A percentile compares a stretch with the other conserved stretches of the same genome.
phyloP scores from a whole-genome alignment of 1,139 yeast genomes.

The Suzukiozyma palmioleophila region DNA sequence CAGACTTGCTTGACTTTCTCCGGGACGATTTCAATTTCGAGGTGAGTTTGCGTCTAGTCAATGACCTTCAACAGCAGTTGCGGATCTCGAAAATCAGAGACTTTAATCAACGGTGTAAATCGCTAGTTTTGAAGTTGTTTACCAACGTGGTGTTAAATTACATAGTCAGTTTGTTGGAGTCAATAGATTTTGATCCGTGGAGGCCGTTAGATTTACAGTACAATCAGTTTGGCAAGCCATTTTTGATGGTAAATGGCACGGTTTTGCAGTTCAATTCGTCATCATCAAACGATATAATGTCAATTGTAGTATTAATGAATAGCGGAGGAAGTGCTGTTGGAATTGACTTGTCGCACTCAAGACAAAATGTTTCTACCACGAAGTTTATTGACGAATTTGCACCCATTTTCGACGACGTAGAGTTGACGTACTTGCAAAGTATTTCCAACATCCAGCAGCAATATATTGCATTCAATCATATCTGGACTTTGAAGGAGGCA shows the following conservation, averaged over 20 bases:
- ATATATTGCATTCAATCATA: constrained; percentile 42
- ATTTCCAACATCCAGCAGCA: constrained; percentile 12
- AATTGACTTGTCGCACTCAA: constrained; percentile 55
- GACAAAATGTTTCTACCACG: constrained; percentile 34
- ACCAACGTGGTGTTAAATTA: constrained; percentile 23
- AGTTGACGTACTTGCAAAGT: constrained; percentile 25
- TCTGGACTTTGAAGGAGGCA: constrained; percentile 75
- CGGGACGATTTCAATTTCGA: constrained; percentile 36
- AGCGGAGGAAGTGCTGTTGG: constrained; percentile 38
- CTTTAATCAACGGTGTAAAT: constrained; percentile 13
- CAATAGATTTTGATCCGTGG: constrained; percentile 15
- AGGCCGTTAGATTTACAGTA: constrained; percentile 16
- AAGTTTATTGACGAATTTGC: constrained; percentile 40
- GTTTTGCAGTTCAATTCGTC: constrained; percentile 46
- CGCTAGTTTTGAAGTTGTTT: constrained; percentile 20
- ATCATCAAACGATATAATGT: constrained; percentile 49
- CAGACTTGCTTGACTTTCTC: constrained; percentile 14
- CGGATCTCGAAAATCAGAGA: constrained; percentile 27
- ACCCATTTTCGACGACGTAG: constrained; percentile 46
- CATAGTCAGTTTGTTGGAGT: constrained; percentile 8
- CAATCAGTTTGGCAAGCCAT: constrained; percentile 38
- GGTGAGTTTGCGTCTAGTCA: constrained; percentile 28
- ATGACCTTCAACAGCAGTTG: constrained; percentile 27
- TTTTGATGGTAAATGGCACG: constrained; percentile 10
- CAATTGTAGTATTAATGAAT: constrained; percentile 37